phyloP scores from a whole-genome alignment of 2,329 filamentous ascomycete genomes.

The Mycosphaerella sp. region DNA sequence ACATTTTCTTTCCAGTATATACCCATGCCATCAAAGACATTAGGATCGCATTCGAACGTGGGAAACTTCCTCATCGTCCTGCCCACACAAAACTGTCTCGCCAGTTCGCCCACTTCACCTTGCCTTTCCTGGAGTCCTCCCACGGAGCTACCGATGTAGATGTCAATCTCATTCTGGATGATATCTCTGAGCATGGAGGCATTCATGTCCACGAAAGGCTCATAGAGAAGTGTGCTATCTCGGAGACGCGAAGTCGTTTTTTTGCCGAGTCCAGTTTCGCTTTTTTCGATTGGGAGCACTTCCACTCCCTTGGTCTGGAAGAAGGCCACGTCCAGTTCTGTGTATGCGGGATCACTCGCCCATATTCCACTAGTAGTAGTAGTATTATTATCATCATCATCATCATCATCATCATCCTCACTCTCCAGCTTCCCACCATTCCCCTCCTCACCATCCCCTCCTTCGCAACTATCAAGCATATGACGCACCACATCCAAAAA shows the following conservation, averaged over 20 bases:
- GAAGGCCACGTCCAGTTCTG: constrained; percentile 26
- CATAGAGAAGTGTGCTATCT: constrained; percentile 20
- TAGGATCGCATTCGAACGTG: constrained; percentile 27
- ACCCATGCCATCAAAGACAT: constrained; percentile 26
- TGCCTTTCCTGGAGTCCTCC: constrained; percentile 12
- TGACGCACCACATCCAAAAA: constrained; percentile 26
- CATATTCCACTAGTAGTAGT: constrained; percentile 9
- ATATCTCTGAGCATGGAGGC: constrained; percentile 16
- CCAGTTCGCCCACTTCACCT: constrained; percentile 11
- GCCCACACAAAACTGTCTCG: constrained; percentile 12
- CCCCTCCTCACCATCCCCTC: not conserved
- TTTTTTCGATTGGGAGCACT: constrained; percentile 13
- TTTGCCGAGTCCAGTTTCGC: constrained; percentile 13
- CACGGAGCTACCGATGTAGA: constrained; percentile 26
- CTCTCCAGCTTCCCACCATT: not conserved
- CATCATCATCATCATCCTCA: not conserved
- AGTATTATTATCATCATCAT: not conserved
- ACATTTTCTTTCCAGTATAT: constrained; percentile 24
- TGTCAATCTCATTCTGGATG: constrained; percentile 9
- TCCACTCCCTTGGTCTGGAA: constrained; percentile 19
- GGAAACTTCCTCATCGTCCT: constrained; percentile 21
- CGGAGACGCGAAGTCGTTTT: constrained; percentile 12
- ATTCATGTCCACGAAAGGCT: constrained; percentile 26
- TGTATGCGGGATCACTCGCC: constrained; percentile 31
- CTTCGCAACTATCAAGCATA: constrained; percentile 4